Conservation (phyloP, 148 eudicot genomes). For the Vaccinium darrowii region DNA sequence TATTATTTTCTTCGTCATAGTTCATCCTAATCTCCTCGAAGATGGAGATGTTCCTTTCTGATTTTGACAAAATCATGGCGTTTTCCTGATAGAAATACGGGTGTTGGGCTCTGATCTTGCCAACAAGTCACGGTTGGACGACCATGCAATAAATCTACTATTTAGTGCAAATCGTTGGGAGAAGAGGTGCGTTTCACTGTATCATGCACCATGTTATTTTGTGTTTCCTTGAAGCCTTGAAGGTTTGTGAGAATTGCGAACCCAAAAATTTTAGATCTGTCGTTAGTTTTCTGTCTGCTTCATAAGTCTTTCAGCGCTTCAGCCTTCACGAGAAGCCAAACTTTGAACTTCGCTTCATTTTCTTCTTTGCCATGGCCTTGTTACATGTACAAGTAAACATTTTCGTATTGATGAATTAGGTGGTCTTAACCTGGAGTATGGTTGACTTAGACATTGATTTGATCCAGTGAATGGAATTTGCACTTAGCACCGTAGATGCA, state of each 20-base stretch:
- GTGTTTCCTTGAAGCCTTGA: background rate
- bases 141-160: slow-evolving; percentile 71
- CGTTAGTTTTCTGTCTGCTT: background rate
- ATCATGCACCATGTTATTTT: background rate
- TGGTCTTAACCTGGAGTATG: background rate
- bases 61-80: slow-evolving; percentile 45
- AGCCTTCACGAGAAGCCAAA: background rate
- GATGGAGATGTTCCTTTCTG: background rate
- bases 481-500: background rate
- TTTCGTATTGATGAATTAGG: background rate
- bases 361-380: background rate
- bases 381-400: background rate
- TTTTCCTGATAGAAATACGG: slow-evolving; percentile 81
- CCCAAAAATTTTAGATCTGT: background rate
- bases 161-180: slow-evolving; percentile 99
- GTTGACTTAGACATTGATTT: background rate
- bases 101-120: slow-evolving; percentile 76
- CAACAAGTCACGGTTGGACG: slow-evolving; percentile 80
- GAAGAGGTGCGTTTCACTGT: slow-evolving; percentile 55
- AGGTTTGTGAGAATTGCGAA: background rate
- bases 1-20: no score
- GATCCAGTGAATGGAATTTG: background rate
- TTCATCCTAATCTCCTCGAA: no score
- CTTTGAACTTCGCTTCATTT: background rate
- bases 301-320: background rate